Conservation (phyloP, 139 green algal species). For the Chlorella sp. region DNA sequence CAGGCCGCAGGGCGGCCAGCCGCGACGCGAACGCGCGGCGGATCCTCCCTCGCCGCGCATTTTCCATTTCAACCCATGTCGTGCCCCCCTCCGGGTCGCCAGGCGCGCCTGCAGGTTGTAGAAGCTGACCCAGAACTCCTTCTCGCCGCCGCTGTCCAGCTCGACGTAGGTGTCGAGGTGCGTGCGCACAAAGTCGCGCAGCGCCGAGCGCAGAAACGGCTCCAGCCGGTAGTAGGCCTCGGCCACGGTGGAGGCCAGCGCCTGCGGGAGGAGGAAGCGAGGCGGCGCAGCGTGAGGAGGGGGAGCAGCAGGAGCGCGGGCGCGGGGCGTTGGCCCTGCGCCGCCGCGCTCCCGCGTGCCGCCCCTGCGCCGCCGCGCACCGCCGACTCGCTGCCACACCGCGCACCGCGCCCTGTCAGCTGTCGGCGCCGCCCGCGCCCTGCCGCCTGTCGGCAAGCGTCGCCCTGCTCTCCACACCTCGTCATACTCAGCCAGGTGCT, state of each 20-base stretch:
- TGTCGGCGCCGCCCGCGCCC: no score
- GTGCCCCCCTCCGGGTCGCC: conserved; percentile 49
- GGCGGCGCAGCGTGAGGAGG: background rate
- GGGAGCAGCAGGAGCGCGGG: background rate
- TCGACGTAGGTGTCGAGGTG: conserved; percentile 61
- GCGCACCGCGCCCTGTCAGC: no score
- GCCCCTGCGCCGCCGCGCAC: no score
- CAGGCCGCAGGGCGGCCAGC: no score
- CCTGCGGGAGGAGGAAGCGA: conserved; percentile 16
- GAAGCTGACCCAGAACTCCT: conserved; percentile 90
- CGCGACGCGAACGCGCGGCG: no score
- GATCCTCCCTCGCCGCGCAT: no score
- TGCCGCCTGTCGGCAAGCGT: no score
- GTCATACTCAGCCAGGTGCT: conserved; percentile 73
- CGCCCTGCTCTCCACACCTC: no score
- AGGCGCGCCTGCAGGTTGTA: conserved; percentile 61
- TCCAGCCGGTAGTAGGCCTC: conserved; percentile 69
- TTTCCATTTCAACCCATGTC: no score
- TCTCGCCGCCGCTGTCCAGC: conserved; percentile 57
- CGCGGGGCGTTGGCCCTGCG: no score
- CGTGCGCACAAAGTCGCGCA: conserved; percentile 77
- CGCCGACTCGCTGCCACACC: no score
- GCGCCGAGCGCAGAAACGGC: conserved; percentile 67
- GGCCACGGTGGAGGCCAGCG: conserved; percentile 33
- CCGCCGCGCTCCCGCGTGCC: no score